These are phyloP conservation scores for Neoascochyta sp. DNA, from an alignment of 2,329 filamentous ascomycete genomes.

Conservation along the genomic window DNA sequence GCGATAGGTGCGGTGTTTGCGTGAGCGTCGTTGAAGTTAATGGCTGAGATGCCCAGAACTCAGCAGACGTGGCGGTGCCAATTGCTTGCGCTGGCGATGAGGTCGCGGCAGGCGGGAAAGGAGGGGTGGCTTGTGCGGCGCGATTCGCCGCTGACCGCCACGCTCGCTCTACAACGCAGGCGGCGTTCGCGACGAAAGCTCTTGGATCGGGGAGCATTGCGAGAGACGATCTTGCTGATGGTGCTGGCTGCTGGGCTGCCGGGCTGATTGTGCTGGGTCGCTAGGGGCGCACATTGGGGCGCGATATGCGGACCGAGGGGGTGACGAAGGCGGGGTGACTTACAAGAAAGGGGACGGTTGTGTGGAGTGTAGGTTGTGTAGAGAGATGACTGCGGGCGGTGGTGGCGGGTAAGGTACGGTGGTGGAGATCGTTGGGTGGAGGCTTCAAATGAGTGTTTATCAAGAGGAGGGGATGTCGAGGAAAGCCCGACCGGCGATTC, in stretches of 20 bases:
- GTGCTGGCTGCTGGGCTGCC: slow-evolving; percentile 13
- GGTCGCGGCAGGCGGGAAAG: slow-evolving; percentile 21
- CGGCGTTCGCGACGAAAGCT: slow-evolving; percentile 7
- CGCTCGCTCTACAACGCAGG: slow-evolving; percentile 9
- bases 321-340: slow-evolving; percentile 30
- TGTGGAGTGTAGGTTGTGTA: slow-evolving; percentile 6
- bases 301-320: slow-evolving; percentile 18
- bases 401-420: slow-evolving; percentile 17
- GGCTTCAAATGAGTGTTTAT: slow-evolving; percentile 21
- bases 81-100: slow-evolving; percentile 19
- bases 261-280: slow-evolving; percentile 18
- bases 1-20: too few relatives aligned
- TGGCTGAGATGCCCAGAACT: too few relatives aligned
- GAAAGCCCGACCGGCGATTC: slow-evolving; percentile 8
- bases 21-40: too few relatives aligned
- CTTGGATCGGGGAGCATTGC: slow-evolving; percentile 9
- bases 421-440: slow-evolving; percentile 17
- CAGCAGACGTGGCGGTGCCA: slow-evolving; percentile 3
- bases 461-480: slow-evolving; percentile 19
- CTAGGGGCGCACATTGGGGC: slow-evolving; percentile 30
- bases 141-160: slow-evolving; percentile 15
- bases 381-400: slow-evolving; percentile 12
- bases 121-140: slow-evolving; percentile 28
- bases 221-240: slow-evolving; percentile 15
- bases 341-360: slow-evolving; percentile 23